These are phyloP conservation scores for Nannochloropsis gaditana DNA, from an alignment of 108 stramenopile genomes.

Conservation along the genomic window DNA sequence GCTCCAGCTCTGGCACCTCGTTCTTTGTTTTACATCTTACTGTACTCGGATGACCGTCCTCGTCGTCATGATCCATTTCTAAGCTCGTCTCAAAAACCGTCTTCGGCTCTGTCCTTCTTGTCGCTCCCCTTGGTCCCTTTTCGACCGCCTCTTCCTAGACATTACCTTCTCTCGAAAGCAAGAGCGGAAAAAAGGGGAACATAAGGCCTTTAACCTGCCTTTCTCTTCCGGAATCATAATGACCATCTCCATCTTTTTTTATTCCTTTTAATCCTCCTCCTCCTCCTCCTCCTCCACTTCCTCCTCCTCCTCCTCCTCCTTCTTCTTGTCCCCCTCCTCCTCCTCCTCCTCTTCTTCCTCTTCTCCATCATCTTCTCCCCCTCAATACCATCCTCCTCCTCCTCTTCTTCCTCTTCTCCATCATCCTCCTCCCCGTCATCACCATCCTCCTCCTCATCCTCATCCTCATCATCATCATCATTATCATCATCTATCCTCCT, in stretches of 20 bases:
- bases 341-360: background rate
- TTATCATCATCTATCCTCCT: background rate
- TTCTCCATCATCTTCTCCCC: background rate
- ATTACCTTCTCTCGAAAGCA: background rate
- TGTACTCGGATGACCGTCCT: no score
- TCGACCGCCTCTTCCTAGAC: background rate
- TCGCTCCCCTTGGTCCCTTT: background rate
- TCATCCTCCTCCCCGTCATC: background rate
- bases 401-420: background rate
- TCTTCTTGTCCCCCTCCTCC: background rate
- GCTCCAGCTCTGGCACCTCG: no score
- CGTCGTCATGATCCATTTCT: no score
- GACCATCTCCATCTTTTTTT: background rate
- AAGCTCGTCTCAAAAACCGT: background rate
- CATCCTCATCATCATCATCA: background rate
- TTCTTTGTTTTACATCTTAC: no score
- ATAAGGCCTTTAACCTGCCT: background rate
- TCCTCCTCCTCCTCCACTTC: background rate
- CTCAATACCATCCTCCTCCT: background rate
- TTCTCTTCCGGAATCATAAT: background rate
- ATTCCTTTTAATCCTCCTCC: background rate
- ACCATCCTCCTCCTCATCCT: background rate
- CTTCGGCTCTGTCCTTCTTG: background rate
- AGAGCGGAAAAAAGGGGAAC: no score
- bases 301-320: background rate